These are phyloP conservation scores for Syzygium malaccense DNA, from an alignment of 441 rosid species.

Conservation along the genomic window DNA sequence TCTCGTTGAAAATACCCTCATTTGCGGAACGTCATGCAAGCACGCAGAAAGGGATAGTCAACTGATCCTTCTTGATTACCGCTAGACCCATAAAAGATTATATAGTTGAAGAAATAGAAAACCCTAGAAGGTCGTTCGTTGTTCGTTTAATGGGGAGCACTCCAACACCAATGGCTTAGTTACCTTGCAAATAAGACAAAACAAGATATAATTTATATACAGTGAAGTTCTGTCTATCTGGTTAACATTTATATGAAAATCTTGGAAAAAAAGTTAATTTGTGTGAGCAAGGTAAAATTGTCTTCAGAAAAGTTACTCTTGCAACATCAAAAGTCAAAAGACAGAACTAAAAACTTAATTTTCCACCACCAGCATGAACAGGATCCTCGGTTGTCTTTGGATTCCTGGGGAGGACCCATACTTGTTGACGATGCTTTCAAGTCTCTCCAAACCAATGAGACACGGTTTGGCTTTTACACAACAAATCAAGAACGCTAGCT, in stretches of 20 bases:
- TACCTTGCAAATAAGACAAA: background rate
- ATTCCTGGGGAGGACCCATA: slow-evolving; percentile 8
- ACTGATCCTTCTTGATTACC: slow-evolving; percentile 13
- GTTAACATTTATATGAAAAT: background rate
- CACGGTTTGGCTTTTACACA: slow-evolving; percentile 25
- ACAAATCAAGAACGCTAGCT: background rate
- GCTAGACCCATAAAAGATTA: background rate
- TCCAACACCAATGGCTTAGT: background rate
- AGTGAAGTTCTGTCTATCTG: background rate
- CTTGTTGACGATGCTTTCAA: background rate
- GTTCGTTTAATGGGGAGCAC: background rate
- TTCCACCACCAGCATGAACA: background rate
- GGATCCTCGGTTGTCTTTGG: slow-evolving; percentile 2
- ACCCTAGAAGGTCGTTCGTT: background rate
- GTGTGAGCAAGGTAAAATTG: background rate
- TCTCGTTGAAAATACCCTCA: slow-evolving; percentile 27
- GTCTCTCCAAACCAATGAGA: slow-evolving; percentile 15
- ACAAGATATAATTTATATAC: background rate
- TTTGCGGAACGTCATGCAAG: background rate
- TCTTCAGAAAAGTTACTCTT: background rate
- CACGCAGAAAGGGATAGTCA: background rate
- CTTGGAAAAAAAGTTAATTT: background rate
- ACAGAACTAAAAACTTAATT: background rate
- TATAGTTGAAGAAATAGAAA: background rate
- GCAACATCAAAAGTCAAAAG: background rate